A percentile compares a stretch with the other conserved stretches of the same genome.
These are phyloP conservation scores for Ganoderma resinaceum DNA, from an alignment of 1,284 basidiomycete genomes.

Conservation along the genomic window DNA sequence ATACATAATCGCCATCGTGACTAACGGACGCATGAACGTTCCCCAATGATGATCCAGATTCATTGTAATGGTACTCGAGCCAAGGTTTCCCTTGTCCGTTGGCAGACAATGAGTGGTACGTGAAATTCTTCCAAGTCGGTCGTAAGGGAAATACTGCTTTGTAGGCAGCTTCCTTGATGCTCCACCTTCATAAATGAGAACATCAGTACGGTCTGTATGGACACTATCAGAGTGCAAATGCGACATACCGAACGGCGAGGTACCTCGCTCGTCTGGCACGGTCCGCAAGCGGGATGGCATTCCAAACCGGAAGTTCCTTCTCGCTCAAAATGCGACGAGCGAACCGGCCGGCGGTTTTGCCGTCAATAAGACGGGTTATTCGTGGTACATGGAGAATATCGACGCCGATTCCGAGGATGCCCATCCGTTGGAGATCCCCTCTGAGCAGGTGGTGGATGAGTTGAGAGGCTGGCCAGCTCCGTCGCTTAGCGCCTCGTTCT, in stretches of 20 bases:
- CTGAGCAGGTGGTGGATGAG: background rate
- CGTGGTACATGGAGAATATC: slow-evolving; percentile 80
- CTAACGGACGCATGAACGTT: slow-evolving; percentile 74
- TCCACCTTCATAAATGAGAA: slow-evolving; percentile 61
- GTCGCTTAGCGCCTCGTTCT: slow-evolving; percentile 7
- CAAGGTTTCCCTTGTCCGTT: slow-evolving; percentile 53
- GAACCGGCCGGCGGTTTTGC: slow-evolving; percentile 57
- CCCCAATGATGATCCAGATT: slow-evolving; percentile 34
- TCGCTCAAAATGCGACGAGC: slow-evolving; percentile 70
- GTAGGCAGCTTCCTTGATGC: slow-evolving; percentile 90
- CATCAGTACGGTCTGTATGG: background rate
- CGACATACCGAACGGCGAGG: slow-evolving; percentile 71
- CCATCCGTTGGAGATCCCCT: slow-evolving; percentile 44
- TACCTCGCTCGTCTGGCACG: slow-evolving; percentile 48
- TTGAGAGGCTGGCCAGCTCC: background rate
- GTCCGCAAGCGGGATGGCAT: slow-evolving; percentile 38
- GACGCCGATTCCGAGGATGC: slow-evolving; percentile 78
- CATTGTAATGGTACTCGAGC: slow-evolving; percentile 48
- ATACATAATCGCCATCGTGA: slow-evolving; percentile 87
- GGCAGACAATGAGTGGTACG: slow-evolving; percentile 50
- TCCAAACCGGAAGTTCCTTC: slow-evolving; percentile 57
- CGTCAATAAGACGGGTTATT: slow-evolving; percentile 60
- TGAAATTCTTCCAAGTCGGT: slow-evolving; percentile 84
- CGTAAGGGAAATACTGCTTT: slow-evolving; percentile 81
- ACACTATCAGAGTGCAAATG: background rate